These are phyloP conservation scores for Phyllosticta paracitricarpa DNA, from an alignment of 2,329 filamentous ascomycete species.

Conservation along the genomic window DNA sequence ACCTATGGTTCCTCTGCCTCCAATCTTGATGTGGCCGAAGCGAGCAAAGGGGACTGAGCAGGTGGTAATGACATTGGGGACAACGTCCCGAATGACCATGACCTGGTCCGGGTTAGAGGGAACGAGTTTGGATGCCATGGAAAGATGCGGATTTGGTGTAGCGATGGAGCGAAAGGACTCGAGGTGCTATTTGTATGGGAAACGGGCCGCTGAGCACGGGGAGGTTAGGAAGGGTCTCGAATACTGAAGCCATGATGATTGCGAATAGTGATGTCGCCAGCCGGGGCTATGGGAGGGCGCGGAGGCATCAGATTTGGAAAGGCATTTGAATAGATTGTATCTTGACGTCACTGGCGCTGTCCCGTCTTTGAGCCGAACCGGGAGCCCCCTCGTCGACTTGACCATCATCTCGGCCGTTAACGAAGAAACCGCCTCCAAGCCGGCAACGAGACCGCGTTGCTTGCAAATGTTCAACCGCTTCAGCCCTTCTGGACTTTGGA, in stretches of 20 bases:
- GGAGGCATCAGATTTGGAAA: neutral
- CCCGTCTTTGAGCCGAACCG: neutral
- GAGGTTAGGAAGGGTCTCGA: neutral
- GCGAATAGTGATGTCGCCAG: neutral
- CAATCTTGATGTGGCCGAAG: constrained; percentile 69
- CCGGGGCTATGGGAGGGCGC: neutral
- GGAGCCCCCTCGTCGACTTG: neutral
- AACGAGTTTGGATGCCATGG: constrained; percentile 30
- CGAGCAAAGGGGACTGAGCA: constrained; percentile 77
- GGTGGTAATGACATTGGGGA: constrained; percentile 61
- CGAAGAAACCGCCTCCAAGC: neutral
- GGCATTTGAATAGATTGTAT: neutral
- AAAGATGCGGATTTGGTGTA: constrained; percentile 3
- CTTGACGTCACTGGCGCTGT: neutral
- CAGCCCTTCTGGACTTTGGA: neutral
- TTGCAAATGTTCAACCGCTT: neutral
- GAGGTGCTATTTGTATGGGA: neutral
- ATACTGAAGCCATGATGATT: neutral
- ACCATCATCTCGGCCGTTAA: neutral
- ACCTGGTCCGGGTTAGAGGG: constrained; percentile 63
- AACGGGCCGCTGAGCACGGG: neutral
- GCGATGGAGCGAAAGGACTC: neutral
- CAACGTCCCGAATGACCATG: constrained; percentile 83
- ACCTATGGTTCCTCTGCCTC: constrained; percentile 80
- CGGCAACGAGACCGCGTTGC: neutral